These are phyloP conservation scores for Fonsecaea monophora DNA, from an alignment of 2,329 filamentous ascomycete genomes.

Conservation along the genomic window DNA sequence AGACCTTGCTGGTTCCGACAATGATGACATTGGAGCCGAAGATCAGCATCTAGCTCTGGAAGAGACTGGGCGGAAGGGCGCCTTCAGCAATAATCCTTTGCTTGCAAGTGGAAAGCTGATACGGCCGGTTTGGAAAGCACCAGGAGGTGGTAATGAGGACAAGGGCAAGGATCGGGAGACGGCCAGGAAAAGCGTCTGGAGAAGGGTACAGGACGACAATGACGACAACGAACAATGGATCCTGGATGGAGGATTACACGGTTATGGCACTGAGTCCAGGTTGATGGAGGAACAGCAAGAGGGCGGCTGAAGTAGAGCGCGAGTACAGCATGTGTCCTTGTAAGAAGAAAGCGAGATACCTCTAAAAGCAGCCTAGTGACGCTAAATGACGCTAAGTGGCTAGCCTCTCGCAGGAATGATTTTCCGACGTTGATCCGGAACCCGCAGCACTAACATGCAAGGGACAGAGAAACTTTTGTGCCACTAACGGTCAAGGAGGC, in stretches of 20 bases:
- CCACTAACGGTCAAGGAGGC: constrained; percentile 1
- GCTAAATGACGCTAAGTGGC: background rate
- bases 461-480: constrained; percentile 4
- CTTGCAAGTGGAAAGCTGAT: constrained; percentile 53
- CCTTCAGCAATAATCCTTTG: constrained; percentile 54
- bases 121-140: constrained; percentile 53
- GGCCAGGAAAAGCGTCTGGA: constrained; percentile 51
- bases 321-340: too few relatives aligned
- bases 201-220: constrained; percentile 54
- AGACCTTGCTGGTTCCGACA: constrained; percentile 37
- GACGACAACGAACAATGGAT: constrained; percentile 58
- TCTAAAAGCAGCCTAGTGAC: background rate
- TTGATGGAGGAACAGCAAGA: constrained; percentile 37
- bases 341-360: background rate
- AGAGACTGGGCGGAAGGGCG: constrained; percentile 41
- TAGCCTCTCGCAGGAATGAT: background rate
- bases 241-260: constrained; percentile 52
- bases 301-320: constrained; percentile 15
- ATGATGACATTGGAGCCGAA: constrained; percentile 41
- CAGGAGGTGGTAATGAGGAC: constrained; percentile 41
- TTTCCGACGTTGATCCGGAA: background rate
- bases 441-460: background rate
- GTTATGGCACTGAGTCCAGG: constrained; percentile 41
- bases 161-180: constrained; percentile 33
- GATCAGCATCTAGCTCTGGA: constrained; percentile 35